phyloP scores from a whole-genome alignment of 2,329 filamentous ascomycete genomes.

The Trichoderma aggressivum region DNA sequence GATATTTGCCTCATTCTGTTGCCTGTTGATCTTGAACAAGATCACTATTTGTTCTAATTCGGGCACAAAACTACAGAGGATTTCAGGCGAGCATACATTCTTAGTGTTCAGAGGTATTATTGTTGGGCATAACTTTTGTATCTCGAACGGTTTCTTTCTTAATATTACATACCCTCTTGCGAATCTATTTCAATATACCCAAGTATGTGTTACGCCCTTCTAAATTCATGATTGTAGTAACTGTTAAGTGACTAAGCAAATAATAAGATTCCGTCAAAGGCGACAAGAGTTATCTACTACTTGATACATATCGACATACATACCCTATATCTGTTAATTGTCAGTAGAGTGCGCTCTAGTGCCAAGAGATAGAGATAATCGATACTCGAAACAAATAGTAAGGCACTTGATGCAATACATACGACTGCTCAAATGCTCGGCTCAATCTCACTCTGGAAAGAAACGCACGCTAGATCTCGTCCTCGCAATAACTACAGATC shows the following conservation, averaged over 20 bases:
- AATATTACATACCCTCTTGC: not conserved
- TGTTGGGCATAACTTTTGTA: too few relatives aligned
- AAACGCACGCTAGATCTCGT: slow-evolving; percentile 41
- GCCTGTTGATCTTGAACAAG: too few relatives aligned
- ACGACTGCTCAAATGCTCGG: slow-evolving; percentile 49
- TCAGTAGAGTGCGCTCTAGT: not conserved
- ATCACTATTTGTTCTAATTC: too few relatives aligned
- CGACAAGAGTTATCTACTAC: not conserved
- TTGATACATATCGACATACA: not conserved
- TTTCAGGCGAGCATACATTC: too few relatives aligned
- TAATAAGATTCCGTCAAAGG: not conserved
- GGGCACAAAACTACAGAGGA: too few relatives aligned
- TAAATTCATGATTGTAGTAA: not conserved
- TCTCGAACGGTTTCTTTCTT: not conserved
- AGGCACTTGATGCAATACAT: slow-evolving; percentile 52
- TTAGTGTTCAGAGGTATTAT: too few relatives aligned
- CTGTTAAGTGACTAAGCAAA: not conserved
- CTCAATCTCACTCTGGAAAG: slow-evolving; percentile 30
- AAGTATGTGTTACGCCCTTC: not conserved
- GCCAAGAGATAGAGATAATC: not conserved
- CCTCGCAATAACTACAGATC: slow-evolving; percentile 55
- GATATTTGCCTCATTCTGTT: too few relatives aligned
- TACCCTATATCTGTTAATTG: not conserved
- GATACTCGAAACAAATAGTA: not conserved
- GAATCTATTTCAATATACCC: not conserved